Base-by-base conservation (phyloP, 371 early-diverging fungal species). In the Apophysomyces variabilis region DNA sequence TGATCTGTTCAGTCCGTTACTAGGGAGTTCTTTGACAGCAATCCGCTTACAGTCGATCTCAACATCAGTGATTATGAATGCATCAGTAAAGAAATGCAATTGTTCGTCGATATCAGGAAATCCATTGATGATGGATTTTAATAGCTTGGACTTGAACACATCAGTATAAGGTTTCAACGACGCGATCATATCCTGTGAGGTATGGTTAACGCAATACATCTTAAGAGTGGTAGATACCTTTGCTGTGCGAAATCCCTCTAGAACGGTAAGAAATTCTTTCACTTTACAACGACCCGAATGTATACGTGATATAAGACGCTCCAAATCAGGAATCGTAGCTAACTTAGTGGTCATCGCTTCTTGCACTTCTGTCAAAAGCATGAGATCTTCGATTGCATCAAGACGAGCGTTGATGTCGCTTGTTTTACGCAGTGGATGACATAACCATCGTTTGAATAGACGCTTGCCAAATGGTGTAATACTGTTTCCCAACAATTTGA, bases 401-500 rank as follows among this genome's bases (percentile, higher is more conserved):
- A 96, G 82, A 26, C 99, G 90, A 7, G 86, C 90, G 54, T 93
- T 88, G 66, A 99, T 99, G 4, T 86, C 90, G 0, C 72, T 63
- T 8, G 86, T 68, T 5, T 86, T 78, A 6, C 90, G 80, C 35
- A 99, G 77, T 4, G 99, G 99, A 73, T 98, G 96, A 68, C 98
- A 96, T 4, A 96, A 65, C 99, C 99, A 99, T 38, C 88, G 86
- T 35, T 86, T 81, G 69, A 98, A 90, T 41, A 92, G 70, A 0
- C 96, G 91, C 64, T 95, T 93, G 7, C 98, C 99, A 76, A 93
- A 93, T 3, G 97, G 91, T 7, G 97, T 95, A 7, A 85, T 77
- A 61, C 95, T 93, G 60, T 92, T 92, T 70, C 95, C 92, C 7
- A 99, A 73, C 26, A 96, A 77, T 56, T 92, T 82, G 70, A 96